Percentiles rank a stretch among this genome's conserved stretches.
phyloP scores from a whole-genome alignment of 2,329 filamentous ascomycete species.

The Colletotrichum lupini region DNA sequence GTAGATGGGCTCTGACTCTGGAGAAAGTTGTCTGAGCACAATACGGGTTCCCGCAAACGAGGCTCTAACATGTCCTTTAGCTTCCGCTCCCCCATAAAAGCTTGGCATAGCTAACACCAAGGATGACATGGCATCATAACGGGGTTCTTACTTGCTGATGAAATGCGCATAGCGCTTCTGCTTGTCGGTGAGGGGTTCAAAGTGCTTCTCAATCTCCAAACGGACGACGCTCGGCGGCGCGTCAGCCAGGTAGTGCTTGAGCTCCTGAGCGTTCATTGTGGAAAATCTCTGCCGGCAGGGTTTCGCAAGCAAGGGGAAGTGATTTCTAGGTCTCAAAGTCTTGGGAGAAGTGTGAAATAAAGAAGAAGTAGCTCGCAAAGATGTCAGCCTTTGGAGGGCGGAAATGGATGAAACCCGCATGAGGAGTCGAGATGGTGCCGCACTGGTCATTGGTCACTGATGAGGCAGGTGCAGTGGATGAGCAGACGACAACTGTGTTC shows the following conservation, averaged over 20 bases:
- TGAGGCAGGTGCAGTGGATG: constrained; percentile 31
- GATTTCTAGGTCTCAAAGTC: constrained; percentile 9
- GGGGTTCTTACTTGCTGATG: constrained; percentile 74
- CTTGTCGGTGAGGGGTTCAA: constrained; percentile 78
- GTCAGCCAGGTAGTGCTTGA: constrained; percentile 88
- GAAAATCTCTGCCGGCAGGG: constrained; percentile 38
- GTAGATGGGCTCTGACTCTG: constrained; percentile 83
- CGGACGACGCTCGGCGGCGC: constrained; percentile 88
- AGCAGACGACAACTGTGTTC: constrained; percentile 28
- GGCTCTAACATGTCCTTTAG: constrained; percentile 61
- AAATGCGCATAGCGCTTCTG: constrained; percentile 94
- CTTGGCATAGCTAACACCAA: constrained; percentile 8
- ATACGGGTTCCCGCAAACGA: constrained; percentile 82
- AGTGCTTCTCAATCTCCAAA: constrained; percentile 92
- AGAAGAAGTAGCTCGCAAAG: constrained; percentile 35
- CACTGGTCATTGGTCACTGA: constrained; percentile 32
- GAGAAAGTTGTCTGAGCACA: constrained; percentile 83
- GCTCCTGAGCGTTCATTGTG: constrained; percentile 69
- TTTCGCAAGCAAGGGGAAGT: constrained; percentile 11
- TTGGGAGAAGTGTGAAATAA: constrained; percentile 22
- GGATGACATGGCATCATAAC: neutral
- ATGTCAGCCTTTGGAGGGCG: constrained; percentile 48
- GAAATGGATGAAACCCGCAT: constrained; percentile 46
- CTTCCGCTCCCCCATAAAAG: constrained; percentile 10
- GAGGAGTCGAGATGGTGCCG: constrained; percentile 33